Evolutionary conservation across 495 filamentous ascomycete species (phyloP).

Genomic region (Aspergillus saccharolyticus): DNA sequence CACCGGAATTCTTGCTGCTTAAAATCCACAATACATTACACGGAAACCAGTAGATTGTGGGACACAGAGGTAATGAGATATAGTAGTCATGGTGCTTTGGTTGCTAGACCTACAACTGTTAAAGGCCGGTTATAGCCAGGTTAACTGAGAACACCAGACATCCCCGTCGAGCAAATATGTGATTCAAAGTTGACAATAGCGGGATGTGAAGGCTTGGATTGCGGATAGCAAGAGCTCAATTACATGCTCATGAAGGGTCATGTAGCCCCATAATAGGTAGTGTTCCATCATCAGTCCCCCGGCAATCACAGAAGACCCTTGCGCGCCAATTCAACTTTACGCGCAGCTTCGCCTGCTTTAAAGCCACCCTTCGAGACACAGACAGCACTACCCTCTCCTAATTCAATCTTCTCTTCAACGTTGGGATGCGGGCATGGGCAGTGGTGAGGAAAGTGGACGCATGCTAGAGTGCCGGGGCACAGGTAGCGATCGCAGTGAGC

Average conservation of each 20-base stretch:
- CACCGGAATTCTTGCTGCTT: no score
- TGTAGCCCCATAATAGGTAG: not conserved
- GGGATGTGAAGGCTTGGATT: no score
- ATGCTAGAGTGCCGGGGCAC: slow-evolving; percentile 85
- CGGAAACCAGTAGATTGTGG: no score
- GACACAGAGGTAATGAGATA: no score
- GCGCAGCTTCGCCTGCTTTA: slow-evolving; percentile 63
- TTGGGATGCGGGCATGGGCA: slow-evolving; percentile 81
- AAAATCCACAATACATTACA: no score
- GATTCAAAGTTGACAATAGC: not conserved
- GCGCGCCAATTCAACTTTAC: slow-evolving; percentile 75
- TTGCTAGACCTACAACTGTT: no score
- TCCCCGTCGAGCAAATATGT: not conserved
- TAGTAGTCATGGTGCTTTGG: no score
- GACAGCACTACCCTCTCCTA: slow-evolving; percentile 73
- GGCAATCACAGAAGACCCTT: slow-evolving; percentile 69
- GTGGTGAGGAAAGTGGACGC: slow-evolving; percentile 90
- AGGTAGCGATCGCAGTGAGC: slow-evolving; percentile 82
- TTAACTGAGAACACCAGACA: no score
- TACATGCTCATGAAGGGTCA: not conserved
- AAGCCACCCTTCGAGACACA: slow-evolving; percentile 82
- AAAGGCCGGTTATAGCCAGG: no score
- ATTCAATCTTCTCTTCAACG: slow-evolving; percentile 83
- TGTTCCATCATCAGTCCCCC: not conserved
- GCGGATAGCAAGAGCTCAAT: not conserved